Evolutionary conservation across 2,329 filamentous ascomycete genomes (phyloP).

Genomic region (Aspergillus proliferans): DNA sequence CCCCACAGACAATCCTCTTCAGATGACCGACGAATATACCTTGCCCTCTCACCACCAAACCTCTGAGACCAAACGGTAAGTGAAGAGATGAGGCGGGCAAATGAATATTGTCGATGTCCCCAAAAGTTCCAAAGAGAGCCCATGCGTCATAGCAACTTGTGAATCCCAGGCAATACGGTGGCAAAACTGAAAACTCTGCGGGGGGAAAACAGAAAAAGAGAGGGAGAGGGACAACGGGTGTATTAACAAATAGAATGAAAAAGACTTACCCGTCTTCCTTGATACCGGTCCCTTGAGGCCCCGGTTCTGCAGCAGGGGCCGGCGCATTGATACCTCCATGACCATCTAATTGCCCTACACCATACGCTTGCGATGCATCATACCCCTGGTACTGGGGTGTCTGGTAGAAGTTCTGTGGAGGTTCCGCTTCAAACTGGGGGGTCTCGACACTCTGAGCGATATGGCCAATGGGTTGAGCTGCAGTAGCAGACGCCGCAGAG

Average conservation of each 20-base stretch:
- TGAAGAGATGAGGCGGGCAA: neutral
- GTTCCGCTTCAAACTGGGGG: conserved; percentile 22
- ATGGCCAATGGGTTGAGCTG: conserved; percentile 25
- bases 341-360: conserved; percentile 17
- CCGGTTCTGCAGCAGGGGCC: conserved; percentile 22
- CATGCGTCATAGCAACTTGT: neutral
- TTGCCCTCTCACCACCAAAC: conserved; percentile 3
- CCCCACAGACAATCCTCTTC: conserved; percentile 4
- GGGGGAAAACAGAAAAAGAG: neutral
- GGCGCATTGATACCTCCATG: conserved; percentile 8
- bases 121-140: neutral
- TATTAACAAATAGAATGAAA: neutral
- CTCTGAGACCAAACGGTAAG: neutral
- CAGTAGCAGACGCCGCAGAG: conserved; percentile 25
- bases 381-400: conserved; percentile 8
- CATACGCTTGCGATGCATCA: conserved; percentile 13
- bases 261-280: conserved; percentile 90
- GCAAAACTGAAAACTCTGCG: neutral
- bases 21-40: neutral
- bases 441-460: conserved; percentile 26
- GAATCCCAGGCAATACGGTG: neutral
- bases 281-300: conserved; percentile 46
- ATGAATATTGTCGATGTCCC: neutral
- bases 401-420: conserved; percentile 16
- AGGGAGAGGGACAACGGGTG: conserved; percentile 5